Evolutionary conservation across 2,329 filamentous ascomycete species (phyloP), one percentile per base, ranked within the genome.

Genomic region (Ophioceras dolichostomum): DNA sequence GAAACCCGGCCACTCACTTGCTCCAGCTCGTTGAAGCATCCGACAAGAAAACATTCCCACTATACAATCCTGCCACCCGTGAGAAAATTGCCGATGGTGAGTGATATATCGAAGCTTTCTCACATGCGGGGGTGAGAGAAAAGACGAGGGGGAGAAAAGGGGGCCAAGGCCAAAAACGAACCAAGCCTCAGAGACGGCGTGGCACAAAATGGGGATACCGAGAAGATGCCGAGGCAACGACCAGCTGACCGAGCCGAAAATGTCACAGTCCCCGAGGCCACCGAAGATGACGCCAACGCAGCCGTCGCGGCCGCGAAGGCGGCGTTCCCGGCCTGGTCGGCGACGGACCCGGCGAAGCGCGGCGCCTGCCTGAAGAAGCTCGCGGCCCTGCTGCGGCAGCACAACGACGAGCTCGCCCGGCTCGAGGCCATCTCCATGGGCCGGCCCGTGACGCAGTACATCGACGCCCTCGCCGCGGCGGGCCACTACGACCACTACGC

Each of bases 381-480:
- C 0, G 65, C 65, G 1, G 49, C 43, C 1, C 54, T 70, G 14
- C 55, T 73, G 28, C 53, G 52, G 6, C 48, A 59, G 10, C 43
- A 61, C 37, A 52, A 55, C n/a, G 40, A 50, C 1, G 60, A 70
- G 38, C 55, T 72, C 1, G 63, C 65, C 6, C 45, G 53, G 2
- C 53, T 68, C 4, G 64, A 67, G 30, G 60, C 64, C 13, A 49
- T 60, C 38, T 57, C 62, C 33, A 68, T 66, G 58, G 64, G 65
- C 31, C 54, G 59, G 33, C 60, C 64, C 10, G 52, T 66, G 7
- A 43, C 43, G 6, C 43, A 45, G 4, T 64, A 58, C 49, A 56
- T 59, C 48, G 61, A 65, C 41, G 53, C 48, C 13, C 40, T 46
- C 21, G 47, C 48, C 1, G 56, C 58, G 2, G 59, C 61, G 4